Conservation (phyloP, 129 eudicot genomes). For the Flaveria sonorensis region DNA sequence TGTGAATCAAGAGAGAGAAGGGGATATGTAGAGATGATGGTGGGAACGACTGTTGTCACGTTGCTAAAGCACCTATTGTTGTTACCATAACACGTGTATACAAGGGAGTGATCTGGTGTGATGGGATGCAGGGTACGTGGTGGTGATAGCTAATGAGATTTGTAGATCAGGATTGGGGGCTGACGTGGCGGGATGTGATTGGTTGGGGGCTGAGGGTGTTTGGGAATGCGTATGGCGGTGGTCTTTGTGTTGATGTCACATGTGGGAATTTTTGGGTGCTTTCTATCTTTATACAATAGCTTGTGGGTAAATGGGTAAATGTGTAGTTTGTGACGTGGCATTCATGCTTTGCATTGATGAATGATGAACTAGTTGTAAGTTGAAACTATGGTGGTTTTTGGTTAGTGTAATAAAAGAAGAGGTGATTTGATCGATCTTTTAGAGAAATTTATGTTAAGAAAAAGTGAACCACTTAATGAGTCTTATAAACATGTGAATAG, state of each 20-base stretch:
- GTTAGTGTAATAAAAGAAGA: too few relatives aligned
- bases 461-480: too few relatives aligned
- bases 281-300: not conserved
- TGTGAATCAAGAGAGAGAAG: slow-evolving; percentile 17
- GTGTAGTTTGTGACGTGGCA: not conserved
- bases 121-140: slow-evolving; percentile 41
- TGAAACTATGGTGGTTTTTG: too few relatives aligned
- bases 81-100: slow-evolving; percentile 38
- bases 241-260: slow-evolving; percentile 31
- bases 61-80: slow-evolving; percentile 23
- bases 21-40: slow-evolving; percentile 28
- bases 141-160: slow-evolving; percentile 26
- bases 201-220: slow-evolving; percentile 29
- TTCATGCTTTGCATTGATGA: too few relatives aligned
- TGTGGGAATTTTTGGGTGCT: slow-evolving; percentile 10
- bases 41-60: slow-evolving; percentile 40
- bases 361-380: too few relatives aligned
- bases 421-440: too few relatives aligned
- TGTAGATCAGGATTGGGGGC: slow-evolving; percentile 25
- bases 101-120: slow-evolving; percentile 32
- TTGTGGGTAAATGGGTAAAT: not conserved
- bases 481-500: too few relatives aligned
- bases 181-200: slow-evolving; percentile 29
- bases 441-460: too few relatives aligned
- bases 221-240: slow-evolving; percentile 33